Percentiles rank a stretch among this genome's conserved stretches.
Evolutionary conservation across 2,329 filamentous ascomycete genomes (phyloP).

Genomic region (Ophiosphaerella herpotricha): DNA sequence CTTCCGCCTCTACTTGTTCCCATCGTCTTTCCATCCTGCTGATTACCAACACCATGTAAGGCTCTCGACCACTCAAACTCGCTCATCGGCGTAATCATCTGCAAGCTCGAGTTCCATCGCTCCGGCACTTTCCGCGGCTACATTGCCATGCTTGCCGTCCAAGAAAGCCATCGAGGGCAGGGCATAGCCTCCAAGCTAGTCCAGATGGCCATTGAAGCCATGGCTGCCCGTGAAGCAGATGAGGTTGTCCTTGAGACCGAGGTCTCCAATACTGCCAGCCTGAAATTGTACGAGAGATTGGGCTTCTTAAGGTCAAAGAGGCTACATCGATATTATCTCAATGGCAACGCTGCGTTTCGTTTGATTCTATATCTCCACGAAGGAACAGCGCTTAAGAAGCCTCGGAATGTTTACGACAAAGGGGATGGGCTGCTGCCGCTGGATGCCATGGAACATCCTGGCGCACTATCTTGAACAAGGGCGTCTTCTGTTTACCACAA

Average conservation of each 20-base stretch:
- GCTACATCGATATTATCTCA: slow-evolving; percentile 92
- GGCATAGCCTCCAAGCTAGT: slow-evolving; percentile 88
- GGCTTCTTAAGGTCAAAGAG: slow-evolving; percentile 93
- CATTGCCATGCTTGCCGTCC: slow-evolving; percentile 97
- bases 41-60: slow-evolving; percentile 14
- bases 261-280: slow-evolving; percentile 85
- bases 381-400: slow-evolving; percentile 40
- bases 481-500: too few relatives aligned
- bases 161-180: slow-evolving; percentile 75
- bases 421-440: too few relatives aligned
- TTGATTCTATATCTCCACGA: slow-evolving; percentile 78
- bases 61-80: slow-evolving; percentile 54
- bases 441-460: too few relatives aligned
- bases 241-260: slow-evolving; percentile 97
- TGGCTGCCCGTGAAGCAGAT: slow-evolving; percentile 82
- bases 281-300: slow-evolving; percentile 89
- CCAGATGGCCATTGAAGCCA: slow-evolving; percentile 86
- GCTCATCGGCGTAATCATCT: slow-evolving; percentile 89
- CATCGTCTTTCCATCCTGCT: not conserved
- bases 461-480: too few relatives aligned
- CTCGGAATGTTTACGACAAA: slow-evolving; percentile 1
- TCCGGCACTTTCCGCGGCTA: slow-evolving; percentile 88
- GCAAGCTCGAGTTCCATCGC: slow-evolving; percentile 89
- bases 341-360: slow-evolving; percentile 92
- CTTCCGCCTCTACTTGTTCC: not conserved